phyloP scores from a whole-genome alignment of 345 rosid species.

The Mangifera indica region DNA sequence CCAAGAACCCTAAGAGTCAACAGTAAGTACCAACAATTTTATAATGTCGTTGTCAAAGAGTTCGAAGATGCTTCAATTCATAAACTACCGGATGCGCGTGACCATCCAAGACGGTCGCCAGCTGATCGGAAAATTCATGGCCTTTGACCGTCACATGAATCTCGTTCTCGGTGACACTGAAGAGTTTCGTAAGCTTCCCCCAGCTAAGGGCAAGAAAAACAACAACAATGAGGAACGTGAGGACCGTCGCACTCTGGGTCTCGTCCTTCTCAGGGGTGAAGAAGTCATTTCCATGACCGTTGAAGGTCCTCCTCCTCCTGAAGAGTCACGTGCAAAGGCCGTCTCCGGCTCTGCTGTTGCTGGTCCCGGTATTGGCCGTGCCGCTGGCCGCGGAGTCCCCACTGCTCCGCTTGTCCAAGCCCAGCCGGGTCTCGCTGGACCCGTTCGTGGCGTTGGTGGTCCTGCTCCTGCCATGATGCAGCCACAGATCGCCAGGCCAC shows the following conservation, averaged over 20 bases:
- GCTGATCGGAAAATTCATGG: slow-evolving; percentile 96
- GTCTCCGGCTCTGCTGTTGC: slow-evolving; percentile 56
- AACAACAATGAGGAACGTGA: no score
- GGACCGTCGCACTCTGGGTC: no score
- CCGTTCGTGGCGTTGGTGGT: slow-evolving; percentile 95
- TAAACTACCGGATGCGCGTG: slow-evolving; percentile 96
- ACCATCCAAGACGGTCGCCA: slow-evolving; percentile 97
- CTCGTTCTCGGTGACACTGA: slow-evolving; percentile 97
- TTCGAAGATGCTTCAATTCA: slow-evolving; percentile 96
- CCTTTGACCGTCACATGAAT: slow-evolving; percentile 98
- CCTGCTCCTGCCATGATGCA: slow-evolving; percentile 98
- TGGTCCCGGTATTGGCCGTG: slow-evolving; percentile 96
- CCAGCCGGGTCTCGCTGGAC: slow-evolving; percentile 96
- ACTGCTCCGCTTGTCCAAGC: slow-evolving; percentile 89
- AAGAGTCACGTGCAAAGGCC: no score
- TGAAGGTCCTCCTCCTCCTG: no score
- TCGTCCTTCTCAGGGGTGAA: no score
- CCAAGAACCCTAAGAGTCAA: slow-evolving; percentile 36
- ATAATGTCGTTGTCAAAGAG: slow-evolving; percentile 27
- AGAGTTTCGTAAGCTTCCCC: no score
- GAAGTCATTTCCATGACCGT: no score
- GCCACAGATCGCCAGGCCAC: slow-evolving; percentile 89
- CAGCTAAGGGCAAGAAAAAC: no score
- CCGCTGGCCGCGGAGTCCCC: slow-evolving; percentile 98
- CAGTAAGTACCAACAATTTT: background rate